Conservation (phyloP, 371 early-diverging fungal genomes). For the Mucor lusitanicus region DNA sequence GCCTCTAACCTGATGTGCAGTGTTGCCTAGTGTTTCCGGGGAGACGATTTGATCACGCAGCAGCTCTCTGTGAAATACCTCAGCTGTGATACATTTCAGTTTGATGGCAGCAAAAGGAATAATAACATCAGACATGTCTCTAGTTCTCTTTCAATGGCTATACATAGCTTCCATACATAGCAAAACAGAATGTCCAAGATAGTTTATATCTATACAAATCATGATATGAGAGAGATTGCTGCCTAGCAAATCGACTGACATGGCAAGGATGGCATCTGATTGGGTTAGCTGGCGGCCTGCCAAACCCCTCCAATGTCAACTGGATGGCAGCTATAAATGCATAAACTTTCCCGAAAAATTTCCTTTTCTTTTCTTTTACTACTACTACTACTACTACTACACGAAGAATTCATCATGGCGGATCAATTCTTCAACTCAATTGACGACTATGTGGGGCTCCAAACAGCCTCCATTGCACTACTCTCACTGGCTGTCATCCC, state of each 20-base stretch:
- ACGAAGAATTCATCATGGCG: neutral
- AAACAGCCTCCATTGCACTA: slow-evolving; percentile 19
- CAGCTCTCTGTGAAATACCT: neutral
- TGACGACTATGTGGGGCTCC: slow-evolving; percentile 14
- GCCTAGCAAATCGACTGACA: too few species aligned
- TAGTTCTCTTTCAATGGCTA: too few species aligned
- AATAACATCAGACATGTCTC: too few species aligned
- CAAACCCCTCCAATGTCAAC: neutral
- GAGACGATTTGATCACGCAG: neutral
- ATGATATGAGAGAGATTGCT: too few species aligned
- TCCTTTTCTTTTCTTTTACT: neutral
- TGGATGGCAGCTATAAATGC: neutral
- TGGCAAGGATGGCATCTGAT: neutral
- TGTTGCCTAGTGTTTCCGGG: too few species aligned
- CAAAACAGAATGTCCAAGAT: too few species aligned
- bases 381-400: neutral
- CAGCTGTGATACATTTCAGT: too few species aligned
- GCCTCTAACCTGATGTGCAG: too few species aligned
- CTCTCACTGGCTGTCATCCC: slow-evolving; percentile 17
- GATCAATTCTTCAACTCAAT: slow-evolving; percentile 3
- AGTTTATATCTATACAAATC: too few species aligned
- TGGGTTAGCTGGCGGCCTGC: neutral
- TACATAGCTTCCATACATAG: too few species aligned
- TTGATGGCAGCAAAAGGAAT: too few species aligned
- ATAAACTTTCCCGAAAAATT: neutral